These are phyloP conservation scores for Aphanomyces euteiches DNA, from an alignment of 352 stramenopile species.

Conservation along the genomic window DNA sequence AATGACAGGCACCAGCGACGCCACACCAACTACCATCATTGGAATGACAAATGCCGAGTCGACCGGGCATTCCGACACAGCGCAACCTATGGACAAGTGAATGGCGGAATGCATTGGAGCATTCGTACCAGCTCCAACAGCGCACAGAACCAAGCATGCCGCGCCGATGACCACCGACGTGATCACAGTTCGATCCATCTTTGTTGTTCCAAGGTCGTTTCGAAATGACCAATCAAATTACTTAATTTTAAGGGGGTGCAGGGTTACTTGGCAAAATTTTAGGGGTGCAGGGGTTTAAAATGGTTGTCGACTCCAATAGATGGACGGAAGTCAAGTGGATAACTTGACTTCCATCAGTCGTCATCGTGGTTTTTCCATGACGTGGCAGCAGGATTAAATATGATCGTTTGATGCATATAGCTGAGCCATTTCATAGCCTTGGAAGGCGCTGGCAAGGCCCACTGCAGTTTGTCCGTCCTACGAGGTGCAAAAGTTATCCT, in stretches of 20 bases:
- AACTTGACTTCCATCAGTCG: not conserved
- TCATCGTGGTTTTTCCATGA: not conserved
- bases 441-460: not conserved
- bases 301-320: no score
- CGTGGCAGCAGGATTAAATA: not conserved
- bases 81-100: not conserved
- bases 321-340: not conserved
- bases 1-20: not conserved
- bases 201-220: no score
- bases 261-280: not conserved
- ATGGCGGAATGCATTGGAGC: not conserved
- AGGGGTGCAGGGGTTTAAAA: no score
- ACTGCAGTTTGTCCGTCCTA: constrained; percentile 6
- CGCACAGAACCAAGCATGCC: no score
- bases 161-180: no score
- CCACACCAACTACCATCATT: not conserved
- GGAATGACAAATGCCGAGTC: not conserved
- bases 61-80: not conserved
- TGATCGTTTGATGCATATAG: not conserved
- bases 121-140: not conserved
- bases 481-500: not conserved
- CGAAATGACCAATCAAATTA: not conserved
- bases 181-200: no score
- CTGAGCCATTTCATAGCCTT: constrained; percentile 15
- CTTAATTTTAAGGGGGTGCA: not conserved